These are phyloP conservation scores for Prunus yedoensis DNA, from an alignment of 331 rosid genomes.

Conservation along the genomic window DNA sequence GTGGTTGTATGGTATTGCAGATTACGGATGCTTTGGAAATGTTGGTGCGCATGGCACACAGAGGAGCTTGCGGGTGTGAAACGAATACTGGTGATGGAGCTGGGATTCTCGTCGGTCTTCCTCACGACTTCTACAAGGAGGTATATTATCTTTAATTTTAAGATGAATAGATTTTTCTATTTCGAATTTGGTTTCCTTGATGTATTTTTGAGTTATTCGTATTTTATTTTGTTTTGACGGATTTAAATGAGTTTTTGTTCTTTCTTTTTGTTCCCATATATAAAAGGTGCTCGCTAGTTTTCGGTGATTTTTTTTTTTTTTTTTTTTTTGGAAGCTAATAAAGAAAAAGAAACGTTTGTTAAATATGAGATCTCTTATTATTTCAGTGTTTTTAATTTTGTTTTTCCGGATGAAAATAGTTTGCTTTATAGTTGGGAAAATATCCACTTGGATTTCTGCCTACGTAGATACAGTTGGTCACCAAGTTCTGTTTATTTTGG, in stretches of 20 bases:
- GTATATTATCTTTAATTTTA: constrained; percentile 21
- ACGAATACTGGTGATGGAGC: constrained; percentile 98
- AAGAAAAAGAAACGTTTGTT: too few relatives aligned
- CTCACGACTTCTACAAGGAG: constrained; percentile 79
- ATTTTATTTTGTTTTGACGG: too few relatives aligned
- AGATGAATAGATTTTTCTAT: too few relatives aligned
- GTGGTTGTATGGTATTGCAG: constrained; percentile 37
- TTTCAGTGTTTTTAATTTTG: background rate
- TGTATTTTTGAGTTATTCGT: too few relatives aligned
- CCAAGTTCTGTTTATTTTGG: background rate
- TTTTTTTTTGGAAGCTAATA: too few relatives aligned
- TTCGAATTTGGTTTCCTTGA: too few relatives aligned
- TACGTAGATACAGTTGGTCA: background rate
- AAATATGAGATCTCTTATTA: too few relatives aligned
- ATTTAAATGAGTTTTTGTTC: too few relatives aligned
- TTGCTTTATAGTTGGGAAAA: too few relatives aligned
- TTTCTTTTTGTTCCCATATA: too few relatives aligned
- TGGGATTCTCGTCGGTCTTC: constrained; percentile 87
- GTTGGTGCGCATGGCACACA: constrained; percentile 90
- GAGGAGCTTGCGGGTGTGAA: constrained; percentile 98
- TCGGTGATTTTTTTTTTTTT: too few relatives aligned
- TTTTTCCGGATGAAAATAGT: background rate
- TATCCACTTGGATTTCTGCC: background rate
- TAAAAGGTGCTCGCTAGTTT: too few relatives aligned
- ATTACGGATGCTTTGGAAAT: constrained; percentile 94